Evolutionary conservation across 2,329 filamentous ascomycete species (phyloP).

Genomic region (Fusarium metavorans): DNA sequence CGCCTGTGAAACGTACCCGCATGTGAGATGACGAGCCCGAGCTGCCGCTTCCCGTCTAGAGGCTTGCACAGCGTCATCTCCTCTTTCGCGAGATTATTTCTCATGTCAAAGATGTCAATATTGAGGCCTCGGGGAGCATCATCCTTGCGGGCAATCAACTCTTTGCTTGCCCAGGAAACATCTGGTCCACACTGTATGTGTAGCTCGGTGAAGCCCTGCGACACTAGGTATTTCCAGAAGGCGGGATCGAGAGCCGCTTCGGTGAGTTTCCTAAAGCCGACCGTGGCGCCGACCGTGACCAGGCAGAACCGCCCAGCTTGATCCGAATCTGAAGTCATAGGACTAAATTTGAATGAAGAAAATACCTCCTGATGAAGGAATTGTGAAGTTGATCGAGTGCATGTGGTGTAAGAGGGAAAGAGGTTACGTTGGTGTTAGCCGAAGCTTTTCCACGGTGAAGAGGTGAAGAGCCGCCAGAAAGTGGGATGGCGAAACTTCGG

Average conservation of each 20-base stretch:
- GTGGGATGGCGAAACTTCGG: slow-evolving; percentile 45
- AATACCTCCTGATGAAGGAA: neutral
- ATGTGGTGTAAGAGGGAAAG: slow-evolving; percentile 23
- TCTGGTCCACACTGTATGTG: slow-evolving; percentile 85
- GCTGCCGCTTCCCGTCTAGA: slow-evolving; percentile 58
- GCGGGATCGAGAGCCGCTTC: slow-evolving; percentile 69
- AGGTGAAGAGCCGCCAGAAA: neutral
- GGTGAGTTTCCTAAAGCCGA: slow-evolving; percentile 81
- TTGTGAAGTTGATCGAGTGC: slow-evolving; percentile 15
- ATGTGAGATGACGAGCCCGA: slow-evolving; percentile 88
- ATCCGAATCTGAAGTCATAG: slow-evolving; percentile 12
- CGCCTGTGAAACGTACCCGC: slow-evolving; percentile 71
- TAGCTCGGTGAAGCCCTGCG: slow-evolving; percentile 76
- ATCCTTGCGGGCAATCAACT: slow-evolving; percentile 31
- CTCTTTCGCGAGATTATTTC: slow-evolving; percentile 51
- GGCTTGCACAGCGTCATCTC: slow-evolving; percentile 68
- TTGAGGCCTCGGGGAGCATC: slow-evolving; percentile 43
- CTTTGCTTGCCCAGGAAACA: slow-evolving; percentile 53
- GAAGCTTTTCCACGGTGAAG: slow-evolving; percentile 20
- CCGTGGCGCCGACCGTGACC: slow-evolving; percentile 93
- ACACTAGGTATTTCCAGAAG: slow-evolving; percentile 72
- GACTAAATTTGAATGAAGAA: neutral
- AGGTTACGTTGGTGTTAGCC: slow-evolving; percentile 4
- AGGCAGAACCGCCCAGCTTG: slow-evolving; percentile 68
- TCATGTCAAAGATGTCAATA: slow-evolving; percentile 49